These are phyloP conservation scores for Apiospora pterosperma DNA, from an alignment of 2,329 filamentous ascomycete species.

Conservation along the genomic window DNA sequence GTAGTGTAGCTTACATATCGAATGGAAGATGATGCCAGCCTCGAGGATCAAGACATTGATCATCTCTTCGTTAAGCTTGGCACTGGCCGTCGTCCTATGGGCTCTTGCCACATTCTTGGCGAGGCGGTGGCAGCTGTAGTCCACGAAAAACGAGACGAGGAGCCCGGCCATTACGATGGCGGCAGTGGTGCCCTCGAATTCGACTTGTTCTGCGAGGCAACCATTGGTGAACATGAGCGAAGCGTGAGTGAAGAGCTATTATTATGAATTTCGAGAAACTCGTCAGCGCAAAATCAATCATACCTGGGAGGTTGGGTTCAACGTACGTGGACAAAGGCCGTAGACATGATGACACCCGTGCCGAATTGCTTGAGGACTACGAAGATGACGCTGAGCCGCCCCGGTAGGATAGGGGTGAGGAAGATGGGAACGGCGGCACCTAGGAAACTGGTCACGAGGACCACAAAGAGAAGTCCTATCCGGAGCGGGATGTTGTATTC, in stretches of 20 bases:
- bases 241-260: conserved; percentile 70
- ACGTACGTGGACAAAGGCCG: conserved; percentile 64
- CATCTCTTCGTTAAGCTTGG: conserved; percentile 23
- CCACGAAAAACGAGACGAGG: conserved; percentile 69
- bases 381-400: conserved; percentile 48
- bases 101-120: conserved; percentile 32
- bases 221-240: conserved; percentile 68
- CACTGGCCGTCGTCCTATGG: background rate
- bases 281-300: background rate
- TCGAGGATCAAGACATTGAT: conserved; percentile 68
- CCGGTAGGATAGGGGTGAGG: conserved; percentile 53
- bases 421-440: conserved; percentile 66
- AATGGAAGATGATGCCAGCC: conserved; percentile 73
- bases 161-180: conserved; percentile 72
- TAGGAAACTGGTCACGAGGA: conserved; percentile 62
- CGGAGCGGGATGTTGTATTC: conserved; percentile 68
- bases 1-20: conserved; percentile 47
- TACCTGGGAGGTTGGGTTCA: background rate
- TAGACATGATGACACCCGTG: conserved; percentile 69
- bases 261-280: background rate
- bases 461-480: conserved; percentile 69
- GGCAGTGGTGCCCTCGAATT: conserved; percentile 66
- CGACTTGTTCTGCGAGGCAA: conserved; percentile 58
- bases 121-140: conserved; percentile 62
- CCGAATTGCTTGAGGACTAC: conserved; percentile 70